These are phyloP conservation scores for Cercophora scortea DNA, from an alignment of 495 filamentous ascomycete species.

Conservation along the genomic window DNA sequence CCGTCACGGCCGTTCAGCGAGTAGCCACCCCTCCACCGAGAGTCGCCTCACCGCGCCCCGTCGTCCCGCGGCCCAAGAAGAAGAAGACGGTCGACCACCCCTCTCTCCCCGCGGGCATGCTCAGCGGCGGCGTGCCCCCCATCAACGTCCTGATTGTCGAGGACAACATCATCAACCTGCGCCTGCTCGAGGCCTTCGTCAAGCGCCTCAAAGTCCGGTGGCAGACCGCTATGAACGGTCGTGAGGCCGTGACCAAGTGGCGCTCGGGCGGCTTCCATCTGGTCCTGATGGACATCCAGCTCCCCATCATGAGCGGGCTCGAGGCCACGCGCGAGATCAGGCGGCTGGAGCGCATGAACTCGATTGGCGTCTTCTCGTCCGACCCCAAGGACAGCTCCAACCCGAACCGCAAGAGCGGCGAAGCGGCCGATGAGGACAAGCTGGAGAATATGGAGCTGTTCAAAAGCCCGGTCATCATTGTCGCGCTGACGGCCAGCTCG, in stretches of 20 bases:
- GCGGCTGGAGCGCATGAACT: conserved; percentile 78
- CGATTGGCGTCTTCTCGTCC: conserved; percentile 74
- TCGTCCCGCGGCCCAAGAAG: conserved; percentile 41
- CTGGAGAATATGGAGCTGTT: conserved; percentile 68
- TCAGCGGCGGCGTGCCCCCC: conserved; percentile 80
- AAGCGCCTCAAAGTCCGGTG: conserved; percentile 95
- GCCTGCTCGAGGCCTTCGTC: conserved; percentile 90
- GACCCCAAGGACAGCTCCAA: not conserved
- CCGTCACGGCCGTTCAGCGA: conserved; percentile 1
- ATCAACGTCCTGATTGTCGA: conserved; percentile 98
- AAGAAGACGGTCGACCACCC: conserved; percentile 45
- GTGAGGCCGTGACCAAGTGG: conserved; percentile 89
- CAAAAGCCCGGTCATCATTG: conserved; percentile 95
- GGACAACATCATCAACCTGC: conserved; percentile 95
- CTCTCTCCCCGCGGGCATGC: conserved; percentile 53
- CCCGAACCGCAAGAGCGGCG: conserved; percentile 16
- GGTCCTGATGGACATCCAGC: conserved; percentile 96
- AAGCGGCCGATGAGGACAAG: conserved; percentile 53
- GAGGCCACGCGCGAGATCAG: conserved; percentile 97
- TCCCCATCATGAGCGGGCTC: conserved; percentile 93
- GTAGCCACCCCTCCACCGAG: conserved; percentile 53
- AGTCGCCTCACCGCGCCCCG: conserved; percentile 49
- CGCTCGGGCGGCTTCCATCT: conserved; percentile 90
- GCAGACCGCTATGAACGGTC: conserved; percentile 92
- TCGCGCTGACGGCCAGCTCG: conserved; percentile 87